Evolutionary conservation across 2,329 filamentous ascomycete genomes (phyloP), one percentile per base, ranked within the genome.

Genomic region (Aspergillus felis): DNA sequence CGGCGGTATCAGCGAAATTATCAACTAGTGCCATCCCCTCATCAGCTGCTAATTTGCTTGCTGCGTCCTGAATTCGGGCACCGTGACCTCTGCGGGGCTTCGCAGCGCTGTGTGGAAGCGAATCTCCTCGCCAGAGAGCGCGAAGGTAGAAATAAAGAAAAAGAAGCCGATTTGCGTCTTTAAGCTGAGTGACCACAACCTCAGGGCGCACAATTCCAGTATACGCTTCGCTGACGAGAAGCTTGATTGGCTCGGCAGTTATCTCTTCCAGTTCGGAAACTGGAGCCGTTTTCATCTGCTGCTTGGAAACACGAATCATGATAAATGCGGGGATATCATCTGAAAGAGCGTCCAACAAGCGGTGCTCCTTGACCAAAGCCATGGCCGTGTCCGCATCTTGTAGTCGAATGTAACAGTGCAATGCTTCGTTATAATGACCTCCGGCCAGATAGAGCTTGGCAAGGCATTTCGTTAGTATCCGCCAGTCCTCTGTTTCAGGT

Each of bases 91-190:
- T 61, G 44, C 69, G 68, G 22, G 72, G 69, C 53, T 73, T 76
- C 7, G 69, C 67, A 8, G 66, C 59, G 5, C 68, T 68, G 8
- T 70, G 65, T 6, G 72, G 67, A 41, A 87, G 82, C 9, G 84
- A 84, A 58, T 91, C 84, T 1, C 90, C 91, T 58, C 82, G 84
- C 92, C 93, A 99, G 2, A 99, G 79, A 0, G 88, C 87, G 12
- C 89, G 87, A 25, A 99, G 82, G 71, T 99, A 99, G 75, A 97
- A 95, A 77, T 90, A 97, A 0, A 96, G 82, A 69, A 96, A 97
- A 0, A 91, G 79, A 52, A 86, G 80, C 52, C 90, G 78, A 20
- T 86, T 81, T 59, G 87, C 85, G 22, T 81, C 79, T 64, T 88
- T 81, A 1, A 99, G 80, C 70, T 97, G 92, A 4, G 82, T 78